These are phyloP conservation scores for Chaetoscypha palmicola DNA, from an alignment of 2,329 filamentous ascomycete genomes.

Conservation along the genomic window DNA sequence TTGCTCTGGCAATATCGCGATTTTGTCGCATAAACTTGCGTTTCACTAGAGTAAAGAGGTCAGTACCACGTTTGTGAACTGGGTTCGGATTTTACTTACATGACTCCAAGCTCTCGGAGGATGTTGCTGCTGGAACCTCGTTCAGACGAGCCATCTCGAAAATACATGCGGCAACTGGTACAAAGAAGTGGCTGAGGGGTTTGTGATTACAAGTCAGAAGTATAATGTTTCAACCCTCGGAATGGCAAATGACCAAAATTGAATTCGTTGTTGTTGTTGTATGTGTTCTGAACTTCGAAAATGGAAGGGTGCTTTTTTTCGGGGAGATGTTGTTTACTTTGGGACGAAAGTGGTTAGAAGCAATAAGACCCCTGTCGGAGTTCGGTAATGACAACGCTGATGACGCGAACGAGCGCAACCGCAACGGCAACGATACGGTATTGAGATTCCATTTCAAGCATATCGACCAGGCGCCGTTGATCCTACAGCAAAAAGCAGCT, in stretches of 20 bases:
- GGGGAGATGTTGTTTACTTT: slow-evolving; percentile 7
- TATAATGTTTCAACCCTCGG: too few relatives aligned
- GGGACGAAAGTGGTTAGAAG: slow-evolving; percentile 1
- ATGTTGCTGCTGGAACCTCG: slow-evolving; percentile 59
- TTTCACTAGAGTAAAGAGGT: slow-evolving; percentile 50
- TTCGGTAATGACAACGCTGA: too few relatives aligned
- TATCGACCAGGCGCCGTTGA: too few relatives aligned
- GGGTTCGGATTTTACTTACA: slow-evolving; percentile 44
- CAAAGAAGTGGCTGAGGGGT: neutral
- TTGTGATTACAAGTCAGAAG: too few relatives aligned
- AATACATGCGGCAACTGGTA: slow-evolving; percentile 24
- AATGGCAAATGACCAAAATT: too few relatives aligned
- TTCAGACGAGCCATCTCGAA: slow-evolving; percentile 69
- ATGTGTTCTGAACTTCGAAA: too few relatives aligned
- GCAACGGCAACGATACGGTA: too few relatives aligned
- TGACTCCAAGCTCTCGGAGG: slow-evolving; percentile 63
- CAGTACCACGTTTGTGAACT: neutral
- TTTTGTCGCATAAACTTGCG: slow-evolving; percentile 77
- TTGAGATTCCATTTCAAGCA: too few relatives aligned
- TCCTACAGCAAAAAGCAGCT: too few relatives aligned
- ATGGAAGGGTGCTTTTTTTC: too few relatives aligned
- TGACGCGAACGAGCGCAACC: too few relatives aligned
- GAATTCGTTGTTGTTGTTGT: too few relatives aligned
- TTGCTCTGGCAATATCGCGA: slow-evolving; percentile 71
- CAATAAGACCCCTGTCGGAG: neutral